Evolutionary conservation across 2,329 filamentous ascomycete genomes (phyloP), one percentile per base, ranked within the genome.

Genomic region (Didymosphaeria variabile): DNA sequence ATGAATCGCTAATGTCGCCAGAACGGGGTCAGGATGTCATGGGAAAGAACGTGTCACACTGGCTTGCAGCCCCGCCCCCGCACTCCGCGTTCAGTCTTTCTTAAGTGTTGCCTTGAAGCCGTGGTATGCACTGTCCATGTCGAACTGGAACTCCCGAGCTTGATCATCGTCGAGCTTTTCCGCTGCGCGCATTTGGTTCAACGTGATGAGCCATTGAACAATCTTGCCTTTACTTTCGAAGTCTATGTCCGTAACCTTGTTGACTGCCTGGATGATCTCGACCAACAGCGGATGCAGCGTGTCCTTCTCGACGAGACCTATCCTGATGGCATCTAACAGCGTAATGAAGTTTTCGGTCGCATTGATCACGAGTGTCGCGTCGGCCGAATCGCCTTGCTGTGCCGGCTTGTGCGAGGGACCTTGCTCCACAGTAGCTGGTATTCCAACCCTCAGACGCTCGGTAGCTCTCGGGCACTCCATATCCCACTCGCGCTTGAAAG

Each of bases 281-380:
- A 94, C 94, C 2, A 99, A 85, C 21, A 99, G 83, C 3, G 95
- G 95, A 75, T 99, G 96, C n/a, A 99, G 83, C 65, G 95, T 93
- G 78, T 98, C 94, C 76, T 99, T 99, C 51, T 94, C 94, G 12
- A 97, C 85, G 72, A 98, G 88, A 47, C 94, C 94, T 57, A 99
- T 88, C 76, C 94, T 94, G 70, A 99, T 86, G 17, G 95, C 96
- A 76, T 99, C 95, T 55, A 99, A 87, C 75, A 99, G 94, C 0
- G 95, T 99, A 79, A 99, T 99, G 78, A 99, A 99, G 77, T 97
- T 96, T 79, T 99, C 94, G 0, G 94, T 98, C 1, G 95, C 95
- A 66, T 94, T 90, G 45, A 96, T 83, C 60, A 98, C 96, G 38
- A 97, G 80, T 47, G 82, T 85, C 42, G 86, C 85, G n/a, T 86